phyloP scores from a whole-genome alignment of 2,329 filamentous ascomycete genomes.

The Fonsecaea monophora region DNA sequence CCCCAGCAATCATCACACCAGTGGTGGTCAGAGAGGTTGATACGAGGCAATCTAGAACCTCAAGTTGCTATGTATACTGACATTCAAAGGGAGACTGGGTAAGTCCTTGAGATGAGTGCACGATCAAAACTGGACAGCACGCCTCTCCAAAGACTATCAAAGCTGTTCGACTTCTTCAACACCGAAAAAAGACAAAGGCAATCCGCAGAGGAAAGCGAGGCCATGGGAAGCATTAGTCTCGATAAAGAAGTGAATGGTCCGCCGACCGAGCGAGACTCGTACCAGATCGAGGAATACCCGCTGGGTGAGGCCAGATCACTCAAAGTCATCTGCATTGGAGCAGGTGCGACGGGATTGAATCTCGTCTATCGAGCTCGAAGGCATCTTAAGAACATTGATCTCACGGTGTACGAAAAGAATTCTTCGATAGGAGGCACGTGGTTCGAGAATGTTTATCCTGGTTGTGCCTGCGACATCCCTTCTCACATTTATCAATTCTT shows the following conservation, averaged over 20 bases:
- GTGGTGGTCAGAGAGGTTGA: not conserved
- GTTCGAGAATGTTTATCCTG: conserved; percentile 51
- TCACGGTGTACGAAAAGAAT: conserved; percentile 53
- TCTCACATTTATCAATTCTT: conserved; percentile 53
- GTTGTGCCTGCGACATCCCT: conserved; percentile 31
- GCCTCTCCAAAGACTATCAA: not conserved
- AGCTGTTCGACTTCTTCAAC: not conserved
- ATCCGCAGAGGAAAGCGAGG: not conserved
- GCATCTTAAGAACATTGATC: conserved; percentile 44
- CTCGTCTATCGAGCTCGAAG: conserved; percentile 24
- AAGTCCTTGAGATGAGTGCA: not conserved
- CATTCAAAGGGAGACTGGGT: not conserved
- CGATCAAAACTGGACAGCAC: not conserved
- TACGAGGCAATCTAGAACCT: not conserved
- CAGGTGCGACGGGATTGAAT: conserved; percentile 27
- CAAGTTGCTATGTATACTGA: conserved; percentile 1
- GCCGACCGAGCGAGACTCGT: not conserved
- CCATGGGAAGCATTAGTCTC: not conserved
- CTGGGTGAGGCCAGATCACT: conserved; percentile 12
- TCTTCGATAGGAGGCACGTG: conserved; percentile 51
- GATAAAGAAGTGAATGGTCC: not conserved
- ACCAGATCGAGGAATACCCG: conserved; percentile 2
- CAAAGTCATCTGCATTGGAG: conserved; percentile 33
- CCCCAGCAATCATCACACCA: not conserved
- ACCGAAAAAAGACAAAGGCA: not conserved